Evolutionary conservation across 257 asterid species (phyloP).

Genomic region (Fraxinus excelsior): DNA sequence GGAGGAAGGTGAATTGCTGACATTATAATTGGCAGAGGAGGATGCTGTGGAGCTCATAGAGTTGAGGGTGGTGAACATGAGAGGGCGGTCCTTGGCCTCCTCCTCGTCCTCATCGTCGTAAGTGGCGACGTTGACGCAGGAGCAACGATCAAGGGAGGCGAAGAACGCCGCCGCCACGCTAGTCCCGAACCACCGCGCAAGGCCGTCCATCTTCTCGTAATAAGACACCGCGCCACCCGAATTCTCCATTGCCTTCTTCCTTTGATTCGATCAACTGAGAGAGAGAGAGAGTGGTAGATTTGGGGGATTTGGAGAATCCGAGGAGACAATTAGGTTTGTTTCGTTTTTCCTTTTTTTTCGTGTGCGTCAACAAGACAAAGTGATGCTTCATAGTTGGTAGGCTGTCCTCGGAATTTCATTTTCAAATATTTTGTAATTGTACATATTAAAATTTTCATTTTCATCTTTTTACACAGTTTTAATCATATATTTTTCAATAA

Average conservation of each 20-base stretch:
- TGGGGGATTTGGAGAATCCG: not conserved
- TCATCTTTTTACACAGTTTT: too few species aligned
- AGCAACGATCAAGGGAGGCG: slow-evolving; percentile 47
- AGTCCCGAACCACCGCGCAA: slow-evolving; percentile 38
- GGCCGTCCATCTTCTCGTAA: slow-evolving; percentile 36
- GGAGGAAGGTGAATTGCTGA: not conserved
- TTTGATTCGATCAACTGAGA: not conserved
- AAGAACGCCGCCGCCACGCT: slow-evolving; percentile 47
- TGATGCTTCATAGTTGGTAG: not conserved
- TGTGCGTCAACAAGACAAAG: not conserved
- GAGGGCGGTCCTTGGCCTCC: slow-evolving; percentile 43
- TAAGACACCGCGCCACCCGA: not conserved
- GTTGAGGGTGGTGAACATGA: slow-evolving; percentile 33
- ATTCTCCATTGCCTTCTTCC: not conserved
- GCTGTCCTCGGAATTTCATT: not conserved
- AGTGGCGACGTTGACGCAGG: slow-evolving; percentile 46
- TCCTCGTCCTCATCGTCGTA: slow-evolving; percentile 31
- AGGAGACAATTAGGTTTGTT: not conserved
- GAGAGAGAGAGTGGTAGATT: not conserved
- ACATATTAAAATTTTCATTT: too few species aligned
- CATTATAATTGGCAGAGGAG: not conserved
- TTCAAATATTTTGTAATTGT: too few species aligned
- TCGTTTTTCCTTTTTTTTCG: too few species aligned
- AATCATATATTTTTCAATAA: too few species aligned
- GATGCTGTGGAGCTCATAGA: slow-evolving; percentile 1